Evolutionary conservation across 2,329 filamentous ascomycete genomes (phyloP), one percentile per base, ranked within the genome.

Genomic region (Cadophora malorum): DNA sequence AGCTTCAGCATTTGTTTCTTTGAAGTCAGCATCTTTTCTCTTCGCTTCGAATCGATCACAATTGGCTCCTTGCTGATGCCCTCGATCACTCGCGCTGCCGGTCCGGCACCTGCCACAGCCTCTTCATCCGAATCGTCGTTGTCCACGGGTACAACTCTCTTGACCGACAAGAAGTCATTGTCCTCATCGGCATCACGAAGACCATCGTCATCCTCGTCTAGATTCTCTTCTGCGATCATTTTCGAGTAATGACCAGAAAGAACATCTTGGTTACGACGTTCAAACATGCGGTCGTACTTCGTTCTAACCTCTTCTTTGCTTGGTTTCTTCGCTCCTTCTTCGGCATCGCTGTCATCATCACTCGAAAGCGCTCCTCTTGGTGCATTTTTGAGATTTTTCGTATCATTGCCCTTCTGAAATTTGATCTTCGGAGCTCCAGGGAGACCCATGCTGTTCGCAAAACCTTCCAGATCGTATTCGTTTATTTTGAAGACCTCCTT

Each of bases 281-380:
- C 95, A 80, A 98, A 97, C 96, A 99, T 98, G 74, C 93, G 91
- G 79, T 99, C 94, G 78, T 97, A 96, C 79, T 97, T 98, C 38
- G 96, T 99, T 70, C 94, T 88, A 21, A 97, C 92, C 74, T 89
- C 87, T 12, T 85, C 83, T 81, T 92, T 90, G 80, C 87, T 88
- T 69, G 83, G 81, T 72, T 83, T 78, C 75, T 85, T 84, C 41
- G 78, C 83, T 3, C 76, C 79, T 19, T 84, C 85, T 31, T 84
- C 83, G n/a, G 88, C 84, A 65, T 87, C 88, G 61, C 80, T 81
- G 14, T 87, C 85, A 3, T 89, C 90, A 16, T 86, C 89, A 75
- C 78, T 91, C 78, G 79, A 92, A 77, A 92, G 80, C 62, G 85
- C 83, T 50, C 86, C 87, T 67, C 94, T 86, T 9, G 93, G 88